Evolutionary conservation across 495 filamentous ascomycete genomes (phyloP).

Genomic region (Copromyces sp.): DNA sequence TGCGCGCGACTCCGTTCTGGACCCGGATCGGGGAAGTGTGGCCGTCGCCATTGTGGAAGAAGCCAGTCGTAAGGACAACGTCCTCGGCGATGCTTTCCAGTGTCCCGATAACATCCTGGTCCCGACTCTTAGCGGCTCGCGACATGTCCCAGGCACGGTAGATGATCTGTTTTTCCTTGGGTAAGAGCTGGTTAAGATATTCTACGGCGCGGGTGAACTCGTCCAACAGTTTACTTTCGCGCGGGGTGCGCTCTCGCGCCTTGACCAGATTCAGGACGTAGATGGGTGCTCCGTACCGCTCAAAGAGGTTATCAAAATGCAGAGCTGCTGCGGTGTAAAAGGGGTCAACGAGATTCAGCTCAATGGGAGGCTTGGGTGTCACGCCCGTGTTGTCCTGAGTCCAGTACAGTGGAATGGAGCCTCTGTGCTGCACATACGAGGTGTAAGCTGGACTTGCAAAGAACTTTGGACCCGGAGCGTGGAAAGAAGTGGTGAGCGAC

Average conservation of each 20-base stretch:
- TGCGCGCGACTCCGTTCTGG: slow-evolving; percentile 88
- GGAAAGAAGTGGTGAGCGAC: slow-evolving; percentile 86
- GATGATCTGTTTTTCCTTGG: slow-evolving; percentile 69
- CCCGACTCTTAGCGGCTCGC: slow-evolving; percentile 84
- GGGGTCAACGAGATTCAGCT: slow-evolving; percentile 86
- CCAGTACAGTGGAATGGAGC: slow-evolving; percentile 95
- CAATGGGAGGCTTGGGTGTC: slow-evolving; percentile 89
- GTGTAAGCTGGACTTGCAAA: slow-evolving; percentile 87
- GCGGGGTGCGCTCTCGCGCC: slow-evolving; percentile 74
- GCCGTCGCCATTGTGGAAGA: slow-evolving; percentile 84
- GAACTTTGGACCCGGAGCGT: slow-evolving; percentile 75
- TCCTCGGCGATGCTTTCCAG: slow-evolving; percentile 83
- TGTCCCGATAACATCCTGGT: slow-evolving; percentile 88
- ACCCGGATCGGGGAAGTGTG: slow-evolving; percentile 51
- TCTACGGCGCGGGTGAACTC: slow-evolving; percentile 83
- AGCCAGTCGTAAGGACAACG: slow-evolving; percentile 73
- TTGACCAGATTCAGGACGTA: slow-evolving; percentile 95
- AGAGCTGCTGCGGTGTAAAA: slow-evolving; percentile 94
- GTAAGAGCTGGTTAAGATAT: slow-evolving; percentile 93
- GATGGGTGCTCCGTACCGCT: slow-evolving; percentile 83
- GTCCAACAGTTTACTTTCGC: slow-evolving; percentile 80
- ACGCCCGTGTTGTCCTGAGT: slow-evolving; percentile 95
- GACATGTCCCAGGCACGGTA: slow-evolving; percentile 99
- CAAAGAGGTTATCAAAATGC: slow-evolving; percentile 93
- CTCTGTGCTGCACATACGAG: slow-evolving; percentile 92